Evolutionary conservation across 2,329 filamentous ascomycete species (phyloP), one percentile per base, ranked within the genome.

Genomic region (Paramyrothecium roridum): DNA sequence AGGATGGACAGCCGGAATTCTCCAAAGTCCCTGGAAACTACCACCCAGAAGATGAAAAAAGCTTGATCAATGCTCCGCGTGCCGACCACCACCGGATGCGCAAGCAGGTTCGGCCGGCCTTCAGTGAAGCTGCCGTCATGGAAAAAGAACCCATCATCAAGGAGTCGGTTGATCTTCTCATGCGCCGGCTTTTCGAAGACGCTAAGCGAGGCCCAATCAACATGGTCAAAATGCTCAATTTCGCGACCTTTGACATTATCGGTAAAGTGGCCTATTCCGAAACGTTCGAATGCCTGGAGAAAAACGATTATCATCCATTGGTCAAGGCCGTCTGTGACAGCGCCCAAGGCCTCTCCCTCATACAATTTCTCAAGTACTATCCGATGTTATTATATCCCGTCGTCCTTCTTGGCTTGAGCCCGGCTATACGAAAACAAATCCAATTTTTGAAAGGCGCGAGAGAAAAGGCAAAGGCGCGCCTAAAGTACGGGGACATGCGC

Each of bases 241-340:
- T 70, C 55, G 61, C 67, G 2, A 70, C 73, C 0, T 73, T 78
- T 56, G 75, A 77, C 59, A 71, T 78, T 20, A 70, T 76, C 19
- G 65, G 67, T 8, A 60, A 68, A 43, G 65, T 80, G 30, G 69
- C 73, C 0, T 80, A 78, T 58, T 75, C 73, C 16, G 70, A 78
- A 48, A 69, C 73, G 0, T 78, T 76, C 57, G 62, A 64, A 17
- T 68, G 69, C 55, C 60, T 76, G 8, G 59, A 67, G 19, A 64
- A 61, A 46, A 59, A 57, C 34, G 59, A 59, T 21, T 62, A 63
- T 49, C 65, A 70, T 20, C 67, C 66, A 1, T 69, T 63, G 61
- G 57, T 69, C 3, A 30, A 23, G 0, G 49, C 59, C 4, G 60
- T 69, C 8, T 65, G 67, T 47, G 30, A 54, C 1, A 45, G 55